These are phyloP conservation scores for Citrus mangshanensis DNA, from an alignment of 345 rosid genomes.

Conservation along the genomic window DNA sequence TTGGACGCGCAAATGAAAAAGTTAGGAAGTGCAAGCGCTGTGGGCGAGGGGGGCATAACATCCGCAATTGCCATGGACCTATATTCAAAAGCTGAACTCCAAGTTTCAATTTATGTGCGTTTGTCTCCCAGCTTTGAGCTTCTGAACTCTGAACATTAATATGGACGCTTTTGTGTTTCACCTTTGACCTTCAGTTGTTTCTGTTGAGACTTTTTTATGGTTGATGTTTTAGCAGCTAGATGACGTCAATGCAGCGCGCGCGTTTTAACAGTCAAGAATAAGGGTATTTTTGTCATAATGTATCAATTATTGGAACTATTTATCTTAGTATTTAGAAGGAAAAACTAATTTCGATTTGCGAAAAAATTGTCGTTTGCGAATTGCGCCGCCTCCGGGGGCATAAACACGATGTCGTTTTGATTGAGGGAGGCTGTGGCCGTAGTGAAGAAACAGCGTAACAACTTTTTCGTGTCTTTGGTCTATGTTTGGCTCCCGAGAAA, in stretches of 20 bases:
- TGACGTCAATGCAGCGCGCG: background rate
- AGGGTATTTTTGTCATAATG: background rate
- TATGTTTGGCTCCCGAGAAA: constrained; percentile 9
- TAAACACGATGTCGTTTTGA: background rate
- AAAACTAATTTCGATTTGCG: too few species aligned
- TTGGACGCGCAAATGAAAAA: background rate
- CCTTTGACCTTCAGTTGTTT: background rate
- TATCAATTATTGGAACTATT: too few species aligned
- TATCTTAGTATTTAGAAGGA: background rate
- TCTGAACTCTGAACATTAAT: background rate
- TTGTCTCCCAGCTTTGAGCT: background rate
- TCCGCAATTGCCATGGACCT: background rate
- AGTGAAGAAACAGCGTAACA: background rate
- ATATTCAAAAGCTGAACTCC: background rate
- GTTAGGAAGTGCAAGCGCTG: background rate
- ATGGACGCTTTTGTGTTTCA: background rate
- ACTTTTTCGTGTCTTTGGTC: background rate
- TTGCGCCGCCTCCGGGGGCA: background rate
- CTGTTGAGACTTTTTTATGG: too few species aligned
- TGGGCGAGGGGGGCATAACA: background rate
- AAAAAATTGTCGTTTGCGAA: background rate
- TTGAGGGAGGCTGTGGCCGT: background rate
- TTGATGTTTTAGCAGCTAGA: background rate
- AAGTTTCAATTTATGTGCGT: background rate
- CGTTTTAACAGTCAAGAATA: background rate